Evolutionary conservation across 257 asterid species (phyloP).

Genomic region (Primulina huaijiensis): DNA sequence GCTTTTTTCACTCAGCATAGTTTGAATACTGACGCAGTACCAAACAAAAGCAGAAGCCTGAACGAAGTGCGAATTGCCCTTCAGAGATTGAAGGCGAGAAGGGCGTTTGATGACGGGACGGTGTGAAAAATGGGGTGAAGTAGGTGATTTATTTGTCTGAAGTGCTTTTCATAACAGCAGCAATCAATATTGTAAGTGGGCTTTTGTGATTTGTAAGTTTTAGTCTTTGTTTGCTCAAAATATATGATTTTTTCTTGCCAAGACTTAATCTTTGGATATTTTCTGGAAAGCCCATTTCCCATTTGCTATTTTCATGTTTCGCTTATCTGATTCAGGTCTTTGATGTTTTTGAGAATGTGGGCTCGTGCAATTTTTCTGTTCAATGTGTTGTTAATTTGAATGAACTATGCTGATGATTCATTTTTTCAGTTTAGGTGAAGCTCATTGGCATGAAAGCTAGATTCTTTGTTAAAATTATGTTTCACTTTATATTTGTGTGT

Average conservation of each 20-base stretch:
- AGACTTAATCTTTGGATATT: constrained; percentile 14
- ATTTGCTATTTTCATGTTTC: constrained; percentile 24
- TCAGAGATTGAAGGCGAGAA: constrained; percentile 20
- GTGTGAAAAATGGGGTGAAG: constrained; percentile 48
- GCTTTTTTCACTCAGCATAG: constrained; percentile 14
- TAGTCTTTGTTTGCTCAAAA: neutral
- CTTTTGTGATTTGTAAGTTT: constrained; percentile 36
- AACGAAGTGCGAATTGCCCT: constrained; percentile 21
- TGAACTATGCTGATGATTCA: constrained; percentile 18
- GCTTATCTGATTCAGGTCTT: constrained; percentile 16
- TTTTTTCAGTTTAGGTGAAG: constrained; percentile 6
- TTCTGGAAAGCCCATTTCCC: constrained; percentile 29
- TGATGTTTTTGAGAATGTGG: constrained; percentile 25
- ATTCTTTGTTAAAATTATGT: neutral
- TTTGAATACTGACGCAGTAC: constrained; percentile 36
- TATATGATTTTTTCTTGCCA: constrained; percentile 2
- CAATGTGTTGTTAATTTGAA: constrained; percentile 22
- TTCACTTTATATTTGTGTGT: neutral
- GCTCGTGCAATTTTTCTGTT: neutral
- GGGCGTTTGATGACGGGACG: constrained; percentile 4
- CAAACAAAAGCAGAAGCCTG: constrained; percentile 27
- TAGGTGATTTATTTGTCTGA: constrained; percentile 50
- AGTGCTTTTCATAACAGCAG: constrained; percentile 45
- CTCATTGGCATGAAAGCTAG: neutral
- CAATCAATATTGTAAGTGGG: constrained; percentile 42